phyloP scores from a whole-genome alignment of 305 asterid species.

The Fraxinus platypoda region DNA sequence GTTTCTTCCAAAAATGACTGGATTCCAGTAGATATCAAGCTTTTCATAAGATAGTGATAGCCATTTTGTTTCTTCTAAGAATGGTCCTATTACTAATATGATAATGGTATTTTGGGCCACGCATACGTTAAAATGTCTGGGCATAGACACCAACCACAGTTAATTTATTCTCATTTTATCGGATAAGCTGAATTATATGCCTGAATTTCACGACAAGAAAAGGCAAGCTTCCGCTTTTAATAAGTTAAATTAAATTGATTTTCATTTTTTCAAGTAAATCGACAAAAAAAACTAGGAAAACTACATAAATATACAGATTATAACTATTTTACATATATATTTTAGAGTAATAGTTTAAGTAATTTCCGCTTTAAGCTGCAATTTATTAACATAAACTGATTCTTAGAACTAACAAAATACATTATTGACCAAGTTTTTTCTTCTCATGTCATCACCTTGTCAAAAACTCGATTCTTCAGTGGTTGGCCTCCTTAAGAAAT shows the following conservation, averaged over 20 bases:
- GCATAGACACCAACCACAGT: background rate
- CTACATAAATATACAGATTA: background rate
- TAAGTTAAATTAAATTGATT: background rate
- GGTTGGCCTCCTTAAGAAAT: slow-evolving; percentile 75
- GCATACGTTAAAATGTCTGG: background rate
- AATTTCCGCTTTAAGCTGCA: background rate
- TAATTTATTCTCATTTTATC: background rate
- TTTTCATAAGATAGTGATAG: background rate
- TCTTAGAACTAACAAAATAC: background rate
- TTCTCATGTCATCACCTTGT: slow-evolving; percentile 10
- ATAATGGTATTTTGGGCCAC: background rate
- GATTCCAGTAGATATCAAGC: background rate
- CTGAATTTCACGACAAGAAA: background rate
- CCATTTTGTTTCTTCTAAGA: background rate
- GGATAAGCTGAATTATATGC: background rate
- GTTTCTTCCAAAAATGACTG: background rate
- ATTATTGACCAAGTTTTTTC: background rate
- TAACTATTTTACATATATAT: background rate
- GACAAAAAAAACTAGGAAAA: background rate
- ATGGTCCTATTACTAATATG: background rate
- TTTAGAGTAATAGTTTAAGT: background rate
- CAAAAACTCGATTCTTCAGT: slow-evolving; percentile 90
- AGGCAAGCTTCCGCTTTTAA: background rate
- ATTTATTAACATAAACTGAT: background rate
- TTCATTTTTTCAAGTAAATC: background rate